Percentiles rank a stretch among this genome's conserved stretches.
Conservation (phyloP, 2,329 filamentous ascomycete species). For the Ophiostoma piceae region DNA sequence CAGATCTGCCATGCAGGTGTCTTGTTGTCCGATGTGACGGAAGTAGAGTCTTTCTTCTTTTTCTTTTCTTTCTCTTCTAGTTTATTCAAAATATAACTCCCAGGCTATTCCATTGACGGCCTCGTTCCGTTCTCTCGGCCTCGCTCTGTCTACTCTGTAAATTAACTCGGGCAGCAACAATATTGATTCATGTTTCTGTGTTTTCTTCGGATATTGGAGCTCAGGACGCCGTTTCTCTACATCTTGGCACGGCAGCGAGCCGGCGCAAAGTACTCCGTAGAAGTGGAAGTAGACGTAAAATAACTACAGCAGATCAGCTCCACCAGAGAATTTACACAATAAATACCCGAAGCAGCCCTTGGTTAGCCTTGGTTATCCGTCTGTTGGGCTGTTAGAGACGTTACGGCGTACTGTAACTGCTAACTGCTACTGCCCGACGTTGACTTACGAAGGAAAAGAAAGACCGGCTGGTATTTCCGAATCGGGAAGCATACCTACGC, state of each 20-base stretch:
- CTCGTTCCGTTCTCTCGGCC: not conserved
- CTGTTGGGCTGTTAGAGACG: not conserved
- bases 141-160: not conserved
- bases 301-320: not conserved
- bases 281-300: not conserved
- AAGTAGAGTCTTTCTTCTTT: no score
- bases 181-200: no score
- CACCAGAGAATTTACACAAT: not conserved
- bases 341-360: not conserved
- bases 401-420: no score
- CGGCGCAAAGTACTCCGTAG: not conserved
- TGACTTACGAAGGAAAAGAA: no score
- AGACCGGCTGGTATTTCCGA: not conserved
- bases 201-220: no score
- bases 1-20: no score
- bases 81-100: no score
- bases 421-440: no score
- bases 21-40: no score
- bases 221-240: not conserved
- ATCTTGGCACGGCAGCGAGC: constrained; percentile 5
- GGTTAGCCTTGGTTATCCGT: not conserved
- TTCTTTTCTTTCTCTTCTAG: no score
- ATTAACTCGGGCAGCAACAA: no score
- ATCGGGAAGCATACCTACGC: not conserved
- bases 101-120: no score